Percentiles rank a stretch among this genome's conserved stretches.
These are phyloP conservation scores for Suhomyces kunorum DNA, from an alignment of 1,139 yeast genomes.

Conservation along the genomic window DNA sequence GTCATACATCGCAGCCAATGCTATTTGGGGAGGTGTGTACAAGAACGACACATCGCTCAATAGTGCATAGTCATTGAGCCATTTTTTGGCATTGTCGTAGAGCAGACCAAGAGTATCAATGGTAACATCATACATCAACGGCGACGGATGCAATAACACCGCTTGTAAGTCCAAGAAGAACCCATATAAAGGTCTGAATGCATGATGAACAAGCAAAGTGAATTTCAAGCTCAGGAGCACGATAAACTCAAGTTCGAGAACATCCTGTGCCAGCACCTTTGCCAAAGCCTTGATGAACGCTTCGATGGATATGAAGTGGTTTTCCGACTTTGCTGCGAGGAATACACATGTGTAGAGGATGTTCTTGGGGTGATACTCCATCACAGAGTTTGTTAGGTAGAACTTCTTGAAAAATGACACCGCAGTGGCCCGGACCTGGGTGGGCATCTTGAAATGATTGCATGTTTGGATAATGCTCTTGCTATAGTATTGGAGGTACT, in stretches of 20 bases:
- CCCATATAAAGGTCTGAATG: constrained; percentile 85
- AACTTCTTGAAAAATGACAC: constrained; percentile 80
- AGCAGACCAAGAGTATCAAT: constrained; percentile 51
- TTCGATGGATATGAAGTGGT: constrained; percentile 81
- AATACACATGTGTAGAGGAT: constrained; percentile 83
- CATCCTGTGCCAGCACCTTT: constrained; percentile 64
- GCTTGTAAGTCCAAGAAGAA: constrained; percentile 85
- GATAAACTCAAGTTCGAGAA: constrained; percentile 75
- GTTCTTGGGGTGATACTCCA: constrained; percentile 86
- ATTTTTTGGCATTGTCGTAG: constrained; percentile 68
- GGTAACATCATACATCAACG: constrained; percentile 38
- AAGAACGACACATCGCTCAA: constrained; percentile 74
- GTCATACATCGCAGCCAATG: constrained; percentile 77
- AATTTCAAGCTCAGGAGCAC: constrained; percentile 74
- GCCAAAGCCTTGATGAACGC: constrained; percentile 73
- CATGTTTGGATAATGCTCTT: constrained; percentile 63
- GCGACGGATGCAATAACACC: constrained; percentile 46
- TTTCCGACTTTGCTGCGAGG: constrained; percentile 90
- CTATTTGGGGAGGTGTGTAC: constrained; percentile 93
- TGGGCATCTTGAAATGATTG: constrained; percentile 48
- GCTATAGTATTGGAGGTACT: constrained; percentile 68
- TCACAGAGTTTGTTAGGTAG: constrained; percentile 73
- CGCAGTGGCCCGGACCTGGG: constrained; percentile 73
- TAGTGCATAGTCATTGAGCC: constrained; percentile 62
- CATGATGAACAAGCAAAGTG: constrained; percentile 84